Conservation (phyloP, 2,329 filamentous ascomycete species). For the Fusarium decemcellulare region DNA sequence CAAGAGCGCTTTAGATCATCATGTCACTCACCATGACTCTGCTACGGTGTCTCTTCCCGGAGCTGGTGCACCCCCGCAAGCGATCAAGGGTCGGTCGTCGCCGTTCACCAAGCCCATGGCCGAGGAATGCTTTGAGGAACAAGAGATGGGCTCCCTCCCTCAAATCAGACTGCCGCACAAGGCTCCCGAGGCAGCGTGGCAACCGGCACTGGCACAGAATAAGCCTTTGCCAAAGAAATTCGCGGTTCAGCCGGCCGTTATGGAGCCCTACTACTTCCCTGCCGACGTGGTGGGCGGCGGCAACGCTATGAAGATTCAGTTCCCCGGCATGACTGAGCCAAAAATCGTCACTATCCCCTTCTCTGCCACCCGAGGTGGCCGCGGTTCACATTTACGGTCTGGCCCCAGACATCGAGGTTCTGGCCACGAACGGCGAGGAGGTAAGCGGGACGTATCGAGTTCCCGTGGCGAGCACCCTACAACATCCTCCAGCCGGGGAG, state of each 20-base stretch:
- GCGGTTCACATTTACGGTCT: conserved; percentile 45
- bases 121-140: conserved; percentile 85
- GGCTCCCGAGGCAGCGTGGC: conserved; percentile 74
- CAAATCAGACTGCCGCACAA: conserved; percentile 76
- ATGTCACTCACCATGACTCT: conserved; percentile 60
- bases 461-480: conserved; percentile 46
- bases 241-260: conserved; percentile 55
- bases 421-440: conserved; percentile 48
- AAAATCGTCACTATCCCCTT: conserved; percentile 57
- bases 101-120: conserved; percentile 77
- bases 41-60: conserved; percentile 80
- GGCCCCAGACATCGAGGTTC: conserved; percentile 50
- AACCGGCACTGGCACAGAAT: conserved; percentile 66
- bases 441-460: conserved; percentile 52
- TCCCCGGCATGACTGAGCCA: conserved; percentile 59
- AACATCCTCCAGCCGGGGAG: conserved; percentile 48
- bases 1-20: conserved; percentile 75
- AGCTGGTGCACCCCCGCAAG: conserved; percentile 37
- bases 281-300: conserved; percentile 52
- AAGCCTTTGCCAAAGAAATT: conserved; percentile 70
- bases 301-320: conserved; percentile 55
- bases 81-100: conserved; percentile 58
- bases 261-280: conserved; percentile 53
- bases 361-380: conserved; percentile 49
- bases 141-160: conserved; percentile 84